Percentiles rank a stretch among this genome's conserved stretches.
Conservation (phyloP, 192 early-diverging fungal genomes). For the Coemansia sp. region DNA sequence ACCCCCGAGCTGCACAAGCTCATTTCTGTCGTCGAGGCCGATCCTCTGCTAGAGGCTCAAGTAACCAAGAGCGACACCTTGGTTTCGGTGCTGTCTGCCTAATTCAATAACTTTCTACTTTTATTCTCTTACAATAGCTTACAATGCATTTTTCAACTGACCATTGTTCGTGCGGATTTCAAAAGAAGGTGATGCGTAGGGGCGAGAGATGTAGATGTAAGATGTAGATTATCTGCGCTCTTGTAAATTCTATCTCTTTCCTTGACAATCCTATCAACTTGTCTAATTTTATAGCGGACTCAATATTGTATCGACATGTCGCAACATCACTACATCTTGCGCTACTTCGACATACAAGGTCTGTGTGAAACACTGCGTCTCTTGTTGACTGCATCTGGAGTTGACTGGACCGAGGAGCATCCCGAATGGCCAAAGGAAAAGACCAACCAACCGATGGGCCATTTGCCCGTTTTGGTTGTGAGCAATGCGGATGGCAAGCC, state of each 20-base stretch:
- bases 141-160: not conserved
- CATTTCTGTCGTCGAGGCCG: constrained; percentile 20
- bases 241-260: not conserved
- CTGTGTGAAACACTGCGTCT: constrained; percentile 30
- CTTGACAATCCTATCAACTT: not conserved
- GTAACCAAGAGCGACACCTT: not conserved
- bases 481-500: constrained; percentile 15
- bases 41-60: not conserved
- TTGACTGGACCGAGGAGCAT: constrained; percentile 38
- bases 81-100: not conserved
- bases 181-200: not conserved
- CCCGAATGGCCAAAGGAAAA: constrained; percentile 42
- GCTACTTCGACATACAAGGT: constrained; percentile 35
- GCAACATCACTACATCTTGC: constrained; percentile 24
- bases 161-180: not conserved
- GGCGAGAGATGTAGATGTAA: not conserved
- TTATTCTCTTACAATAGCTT: not conserved
- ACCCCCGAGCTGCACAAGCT: constrained; percentile 27
- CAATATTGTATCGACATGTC: not conserved
- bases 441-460: constrained; percentile 35
- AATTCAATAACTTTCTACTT: not conserved
- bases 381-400: constrained; percentile 45
- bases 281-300: not conserved
- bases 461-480: constrained; percentile 38
- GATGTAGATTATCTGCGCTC: no score